Evolutionary conservation across 225 moss, liverwort and hornwort genomes (phyloP), one percentile per base, ranked within the genome.

Genomic region (Climacium dendroides): DNA sequence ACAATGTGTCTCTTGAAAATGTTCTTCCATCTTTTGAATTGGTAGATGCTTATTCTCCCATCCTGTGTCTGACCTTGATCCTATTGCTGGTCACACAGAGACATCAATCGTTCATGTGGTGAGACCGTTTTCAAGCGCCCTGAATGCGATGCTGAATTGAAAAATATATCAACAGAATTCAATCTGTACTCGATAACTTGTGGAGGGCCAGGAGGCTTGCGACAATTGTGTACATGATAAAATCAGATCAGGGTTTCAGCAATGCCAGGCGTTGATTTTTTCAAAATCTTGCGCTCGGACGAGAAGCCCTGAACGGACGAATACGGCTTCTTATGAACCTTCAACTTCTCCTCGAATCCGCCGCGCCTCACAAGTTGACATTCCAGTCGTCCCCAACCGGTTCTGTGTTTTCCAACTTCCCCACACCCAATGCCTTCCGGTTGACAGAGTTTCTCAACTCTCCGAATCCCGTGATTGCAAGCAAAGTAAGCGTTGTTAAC

Each of bases 51-150:
- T 14, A 5, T 59, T 35, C 28, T n/a, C 17, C 57, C 35, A 43
- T 50, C 30, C 37, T 37, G 39, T 80, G 45, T 53, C 83, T 87
- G 37, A 86, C 60, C 2, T 9, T 45, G 41, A 32, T 66, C 70
- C 43, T 65, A 60, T 89, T 45, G 7, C 48, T 71, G 50, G 34
- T 79, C 66, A 50, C 30, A 78, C 92, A 92, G 92, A 92, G 91
- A 89, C 89, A 66, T 65, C 88, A 89, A 76, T 89, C 91, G 50
- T 86, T 89, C 92, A 81, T 89, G 87, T 88, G 85, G 91, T 92
- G 92, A 91, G 64, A 53, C 54, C 55, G 52, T 85, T 71, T 22
- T 41, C 69, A 53, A 65, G 63, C 84, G 76, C 87, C 85, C 81
- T 63, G 89, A 82, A 85, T 87, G 41, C 59, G 80, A 79, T 60